Evolutionary conservation across 768 basidiomycete genomes (phyloP).

Genomic region (Kwoniella botswanensis): DNA sequence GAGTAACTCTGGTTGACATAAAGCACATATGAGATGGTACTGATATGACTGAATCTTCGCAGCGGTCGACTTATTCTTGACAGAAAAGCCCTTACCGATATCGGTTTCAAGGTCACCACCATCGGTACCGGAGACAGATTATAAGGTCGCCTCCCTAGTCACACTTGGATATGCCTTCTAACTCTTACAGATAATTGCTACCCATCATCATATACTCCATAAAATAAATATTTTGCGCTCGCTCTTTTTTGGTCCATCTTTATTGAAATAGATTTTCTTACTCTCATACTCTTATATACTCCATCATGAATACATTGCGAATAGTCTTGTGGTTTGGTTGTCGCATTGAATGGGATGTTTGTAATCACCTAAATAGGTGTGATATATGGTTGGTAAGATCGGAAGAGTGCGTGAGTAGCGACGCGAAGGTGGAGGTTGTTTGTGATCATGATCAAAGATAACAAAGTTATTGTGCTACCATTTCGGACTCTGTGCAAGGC

Average conservation of each 20-base stretch:
- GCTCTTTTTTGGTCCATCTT: not conserved
- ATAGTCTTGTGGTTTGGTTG: not conserved
- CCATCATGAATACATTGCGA: conserved; percentile 17
- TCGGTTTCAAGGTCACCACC: conserved; percentile 75
- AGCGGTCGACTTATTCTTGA: conserved; percentile 71
- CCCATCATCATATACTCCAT: not conserved
- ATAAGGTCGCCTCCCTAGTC: conserved; percentile 15
- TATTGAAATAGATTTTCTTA: conserved; percentile 11
- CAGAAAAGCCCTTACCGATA: conserved; percentile 73
- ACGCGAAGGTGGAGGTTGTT: conserved; percentile 14
- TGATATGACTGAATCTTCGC: conserved; percentile 2
- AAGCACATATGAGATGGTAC: not conserved
- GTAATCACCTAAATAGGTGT: not conserved
- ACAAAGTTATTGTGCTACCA: not conserved
- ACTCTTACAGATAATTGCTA: not conserved
- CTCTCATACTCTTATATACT: not conserved
- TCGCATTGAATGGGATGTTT: not conserved
- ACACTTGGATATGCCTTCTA: not conserved
- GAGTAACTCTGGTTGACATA: conserved; percentile 12
- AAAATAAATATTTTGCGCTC: not conserved
- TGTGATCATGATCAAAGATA: not conserved
- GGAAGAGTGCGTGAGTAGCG: too few species aligned
- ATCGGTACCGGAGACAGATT: conserved; percentile 59
- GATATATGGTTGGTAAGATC: not conserved
- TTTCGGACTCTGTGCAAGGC: not conserved